Evolutionary conservation across 371 early-diverging fungal species (phyloP).

Genomic region (Nematocida ironsii): DNA sequence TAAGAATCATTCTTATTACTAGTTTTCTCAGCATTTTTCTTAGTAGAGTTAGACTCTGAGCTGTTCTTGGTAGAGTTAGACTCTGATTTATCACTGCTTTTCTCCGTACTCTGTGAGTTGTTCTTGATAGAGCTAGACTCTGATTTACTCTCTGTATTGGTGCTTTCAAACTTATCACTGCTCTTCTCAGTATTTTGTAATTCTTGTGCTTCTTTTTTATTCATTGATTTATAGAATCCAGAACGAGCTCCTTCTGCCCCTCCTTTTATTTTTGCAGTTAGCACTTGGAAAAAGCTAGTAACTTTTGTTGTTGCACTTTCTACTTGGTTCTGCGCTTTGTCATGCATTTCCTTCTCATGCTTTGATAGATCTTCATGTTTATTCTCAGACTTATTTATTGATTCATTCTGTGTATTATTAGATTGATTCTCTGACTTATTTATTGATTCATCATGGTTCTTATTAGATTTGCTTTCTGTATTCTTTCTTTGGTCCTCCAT

Average conservation of each 20-base stretch:
- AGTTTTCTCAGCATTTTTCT: background rate
- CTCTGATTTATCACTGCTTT: background rate
- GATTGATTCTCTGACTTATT: background rate
- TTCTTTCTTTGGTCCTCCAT: background rate
- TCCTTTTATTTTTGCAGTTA: conserved; percentile 21
- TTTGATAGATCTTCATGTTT: background rate
- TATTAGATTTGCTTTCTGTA: background rate
- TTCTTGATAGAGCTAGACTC: too few relatives aligned
- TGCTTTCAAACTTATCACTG: background rate
- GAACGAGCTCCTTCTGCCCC: conserved; percentile 9
- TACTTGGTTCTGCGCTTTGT: background rate
- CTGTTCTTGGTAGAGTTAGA: background rate
- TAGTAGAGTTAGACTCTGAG: background rate
- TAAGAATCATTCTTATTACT: background rate
- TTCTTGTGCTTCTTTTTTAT: conserved; percentile 11
- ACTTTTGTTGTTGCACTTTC: conserved; percentile 4
- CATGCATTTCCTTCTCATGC: conserved; percentile 18
- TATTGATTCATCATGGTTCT: background rate
- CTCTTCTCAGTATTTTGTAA: background rate
- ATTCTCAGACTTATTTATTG: background rate
- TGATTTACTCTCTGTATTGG: too few relatives aligned
- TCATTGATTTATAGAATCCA: conserved; percentile 24
- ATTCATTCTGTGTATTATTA: background rate
- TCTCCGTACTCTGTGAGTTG: too few relatives aligned
- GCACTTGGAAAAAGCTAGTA: background rate